Evolutionary conservation across 768 basidiomycete genomes (phyloP), one percentile per base, ranked within the genome.

Genomic region (Tulasnella sp.): DNA sequence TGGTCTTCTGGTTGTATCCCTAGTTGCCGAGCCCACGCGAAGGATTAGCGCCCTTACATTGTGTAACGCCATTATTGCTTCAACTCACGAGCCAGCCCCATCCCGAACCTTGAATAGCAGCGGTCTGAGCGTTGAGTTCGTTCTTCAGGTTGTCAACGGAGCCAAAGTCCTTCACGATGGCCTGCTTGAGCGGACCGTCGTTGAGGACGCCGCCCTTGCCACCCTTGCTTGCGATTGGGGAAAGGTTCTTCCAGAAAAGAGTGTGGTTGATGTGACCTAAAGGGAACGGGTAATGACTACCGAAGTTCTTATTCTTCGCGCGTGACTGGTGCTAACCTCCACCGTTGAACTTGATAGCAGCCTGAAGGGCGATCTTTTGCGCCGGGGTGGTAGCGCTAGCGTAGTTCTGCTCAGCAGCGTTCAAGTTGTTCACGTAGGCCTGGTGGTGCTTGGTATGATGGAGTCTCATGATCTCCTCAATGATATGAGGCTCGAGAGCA

Each of bases 401-500:
- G 83, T 95, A 94, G 0, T 88, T 87, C 79, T 88, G 86, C 86
- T 97, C 95, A 23, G 95, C 96, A 44, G 93, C 90, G 85, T 97
- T 98, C 84, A 98, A 89, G 1, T 91, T 92, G 82, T 90, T 96
- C 76, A 97, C 94, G 82, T 98, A 98, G 75, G 94, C 92, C 87
- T 96, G 94, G 83, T 98, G 96, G 83, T 98, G 96, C 88, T 96
- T 96, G 80, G 87, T 90, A 87, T 98, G 96, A 86, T 98, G 96
- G 73, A 97, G 92, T 77, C 86, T 89, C 96, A 97, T 98, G 86
- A 98, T 98, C 86, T 96, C 89, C 83, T 87, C 83, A 46, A 90
- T 93, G 86, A 98, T 97, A 86, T 90, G 91, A n/a, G 96, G 96
- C 87, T 96, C 93, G 83, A 98, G 93, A 74, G 90, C 96, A 87